Evolutionary conservation across 1,139 yeast genomes (phyloP).

Genomic region (Kodamaea alishanica): DNA sequence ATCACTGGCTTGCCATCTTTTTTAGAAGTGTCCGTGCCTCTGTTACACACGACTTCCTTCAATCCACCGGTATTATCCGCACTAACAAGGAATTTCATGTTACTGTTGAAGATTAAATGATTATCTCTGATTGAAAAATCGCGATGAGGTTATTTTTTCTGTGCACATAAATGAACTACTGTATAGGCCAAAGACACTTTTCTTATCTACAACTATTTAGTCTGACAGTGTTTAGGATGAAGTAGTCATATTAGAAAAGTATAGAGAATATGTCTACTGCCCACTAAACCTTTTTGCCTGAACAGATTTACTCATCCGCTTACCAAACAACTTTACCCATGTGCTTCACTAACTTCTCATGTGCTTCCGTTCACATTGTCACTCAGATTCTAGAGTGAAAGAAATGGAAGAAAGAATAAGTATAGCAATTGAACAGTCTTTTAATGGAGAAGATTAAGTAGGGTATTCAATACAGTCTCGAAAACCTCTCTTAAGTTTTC

Average conservation of each 20-base stretch:
- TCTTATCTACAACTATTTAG: too few relatives aligned
- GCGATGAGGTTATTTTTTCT: not conserved
- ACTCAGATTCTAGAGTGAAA: too few relatives aligned
- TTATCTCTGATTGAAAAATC: slow-evolving; percentile 3
- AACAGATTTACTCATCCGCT: not conserved
- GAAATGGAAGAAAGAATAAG: too few relatives aligned
- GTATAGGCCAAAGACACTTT: not conserved
- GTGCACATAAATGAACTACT: not conserved
- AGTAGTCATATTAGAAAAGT: not conserved
- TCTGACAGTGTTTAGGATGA: too few relatives aligned
- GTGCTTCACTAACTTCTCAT: too few relatives aligned
- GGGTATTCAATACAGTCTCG: too few relatives aligned
- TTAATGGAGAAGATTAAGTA: too few relatives aligned
- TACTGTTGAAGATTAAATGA: slow-evolving; percentile 10
- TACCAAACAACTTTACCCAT: too few relatives aligned
- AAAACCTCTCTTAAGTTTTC: too few relatives aligned
- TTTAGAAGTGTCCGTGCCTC: slow-evolving; percentile 68
- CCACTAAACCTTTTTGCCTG: not conserved
- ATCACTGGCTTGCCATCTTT: slow-evolving; percentile 56
- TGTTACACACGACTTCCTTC: slow-evolving; percentile 53
- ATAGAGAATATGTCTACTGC: not conserved
- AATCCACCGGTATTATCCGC: slow-evolving; percentile 56
- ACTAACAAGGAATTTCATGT: slow-evolving; percentile 51
- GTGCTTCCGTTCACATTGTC: too few relatives aligned
- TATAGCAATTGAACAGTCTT: too few relatives aligned